phyloP scores from a whole-genome alignment of 345 rosid species.

The Bretschneidera sinensis region DNA sequence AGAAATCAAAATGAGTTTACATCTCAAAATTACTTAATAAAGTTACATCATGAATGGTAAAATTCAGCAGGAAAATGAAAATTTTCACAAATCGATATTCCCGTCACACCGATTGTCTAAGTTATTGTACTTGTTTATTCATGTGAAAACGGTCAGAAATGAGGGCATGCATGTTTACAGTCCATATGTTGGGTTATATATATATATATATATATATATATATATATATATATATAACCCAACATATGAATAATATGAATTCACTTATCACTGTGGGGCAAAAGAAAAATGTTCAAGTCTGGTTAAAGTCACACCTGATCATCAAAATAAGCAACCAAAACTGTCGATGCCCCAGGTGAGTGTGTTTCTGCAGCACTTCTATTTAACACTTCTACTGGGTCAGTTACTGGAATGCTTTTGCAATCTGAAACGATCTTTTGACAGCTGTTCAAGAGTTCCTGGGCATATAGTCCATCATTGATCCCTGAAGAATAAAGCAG shows the following conservation, averaged over 20 bases:
- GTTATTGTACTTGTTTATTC: neutral
- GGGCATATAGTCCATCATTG: conserved; percentile 40
- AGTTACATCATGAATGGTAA: neutral
- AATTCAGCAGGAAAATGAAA: neutral
- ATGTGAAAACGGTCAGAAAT: neutral
- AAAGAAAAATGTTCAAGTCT: conserved; percentile 1
- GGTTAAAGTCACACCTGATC: conserved; percentile 42
- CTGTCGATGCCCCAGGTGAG: conserved; percentile 58
- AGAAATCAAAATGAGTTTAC: too few relatives aligned
- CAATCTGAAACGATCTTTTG: conserved; percentile 36
- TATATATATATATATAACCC: too few relatives aligned
- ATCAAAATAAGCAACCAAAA: conserved; percentile 59
- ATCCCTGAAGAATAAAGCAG: conserved; percentile 38
- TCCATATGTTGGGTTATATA: too few relatives aligned
- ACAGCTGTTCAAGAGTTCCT: conserved; percentile 54
- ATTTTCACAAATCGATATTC: too few relatives aligned
- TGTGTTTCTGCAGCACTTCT: conserved; percentile 48
- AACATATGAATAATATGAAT: neutral
- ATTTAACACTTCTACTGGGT: conserved; percentile 46
- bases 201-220: too few relatives aligned
- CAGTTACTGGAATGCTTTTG: conserved; percentile 24
- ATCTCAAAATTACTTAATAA: too few relatives aligned
- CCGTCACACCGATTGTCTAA: too few relatives aligned
- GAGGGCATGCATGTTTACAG: too few relatives aligned
- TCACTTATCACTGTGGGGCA: neutral